Conservation (phyloP, 1,284 basidiomycete genomes). For the Coniophora puteana region DNA sequence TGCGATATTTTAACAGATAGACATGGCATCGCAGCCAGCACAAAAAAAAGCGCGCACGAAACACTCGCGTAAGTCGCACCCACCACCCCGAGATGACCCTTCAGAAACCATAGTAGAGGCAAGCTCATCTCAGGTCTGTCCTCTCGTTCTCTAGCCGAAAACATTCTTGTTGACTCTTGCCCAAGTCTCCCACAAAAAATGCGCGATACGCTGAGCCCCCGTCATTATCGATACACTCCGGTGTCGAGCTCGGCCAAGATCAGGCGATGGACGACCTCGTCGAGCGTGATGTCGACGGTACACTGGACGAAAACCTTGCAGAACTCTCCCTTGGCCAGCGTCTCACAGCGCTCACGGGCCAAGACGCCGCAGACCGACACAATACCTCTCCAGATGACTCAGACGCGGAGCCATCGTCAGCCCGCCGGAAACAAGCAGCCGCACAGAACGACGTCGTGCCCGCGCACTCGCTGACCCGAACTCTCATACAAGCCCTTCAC, state of each 20-base stretch:
- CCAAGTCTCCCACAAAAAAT: constrained; percentile 41
- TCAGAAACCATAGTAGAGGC: too few species aligned
- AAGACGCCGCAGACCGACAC: constrained; percentile 30
- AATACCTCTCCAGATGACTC: constrained; percentile 44
- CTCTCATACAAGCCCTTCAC: constrained; percentile 94
- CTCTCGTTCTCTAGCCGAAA: too few species aligned
- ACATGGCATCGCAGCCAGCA: too few species aligned
- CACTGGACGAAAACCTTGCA: constrained; percentile 80
- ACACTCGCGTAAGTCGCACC: constrained; percentile 43
- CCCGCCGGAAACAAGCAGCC: constrained; percentile 29
- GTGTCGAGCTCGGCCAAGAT: constrained; percentile 58
- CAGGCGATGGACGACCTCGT: constrained; percentile 51
- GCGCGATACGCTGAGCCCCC: constrained; percentile 62
- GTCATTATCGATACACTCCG: constrained; percentile 59
- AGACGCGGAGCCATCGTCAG: constrained; percentile 20
- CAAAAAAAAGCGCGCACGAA: constrained; percentile 52
- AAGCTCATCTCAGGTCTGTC: too few species aligned
- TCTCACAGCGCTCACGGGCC: constrained; percentile 66
- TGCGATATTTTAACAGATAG: too few species aligned
- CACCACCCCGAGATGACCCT: too few species aligned
- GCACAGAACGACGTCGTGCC: constrained; percentile 53
- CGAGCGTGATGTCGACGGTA: constrained; percentile 54
- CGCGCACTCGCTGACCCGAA: constrained; percentile 88
- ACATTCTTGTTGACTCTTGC: not conserved
- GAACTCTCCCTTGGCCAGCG: constrained; percentile 89